Base-by-base conservation (phyloP, 306 rosid genomes). In the Quercus cerris region DNA sequence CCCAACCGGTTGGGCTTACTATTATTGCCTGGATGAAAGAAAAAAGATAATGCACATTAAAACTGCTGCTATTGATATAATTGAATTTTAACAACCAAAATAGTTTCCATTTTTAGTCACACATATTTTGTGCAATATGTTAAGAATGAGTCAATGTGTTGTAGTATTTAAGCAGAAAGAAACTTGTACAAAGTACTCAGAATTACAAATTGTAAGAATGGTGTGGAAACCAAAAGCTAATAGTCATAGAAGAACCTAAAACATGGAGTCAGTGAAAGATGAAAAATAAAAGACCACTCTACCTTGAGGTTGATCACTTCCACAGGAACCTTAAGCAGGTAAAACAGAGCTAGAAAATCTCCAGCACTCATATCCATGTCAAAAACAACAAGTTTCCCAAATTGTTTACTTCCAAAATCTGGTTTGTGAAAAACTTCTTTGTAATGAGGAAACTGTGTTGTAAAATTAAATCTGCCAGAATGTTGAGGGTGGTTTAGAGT, bases 351-450 rank as follows among this genome's bases (percentile, higher is more conserved):
- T 4, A 91, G 87, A 83, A 95, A 93, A 76, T 95, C 99, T 80
- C 99, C 98, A 17, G 91, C 91, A 74, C 98, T 93, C 98, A 95
- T 95, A 81, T 95, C 99, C 97, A 91, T 93, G 87, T 95, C 99
- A 79, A 95, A 91, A 22, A 95, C 90, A 76, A 93, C 84, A 54
- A 93, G 87, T 86, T 89, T 95, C 23, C 99, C 99, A 66, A 85
- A 76, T 74, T 31, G 76, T 70, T 46, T 87, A 20, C 77, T 73
- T 56, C 75, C 78, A 71, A 91, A 90, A 76, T 84, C 64, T 84
- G 97, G 99, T 77, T 59, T 90, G 84, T 88, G 88, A 38, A 80
- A 67, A 68, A 88, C 88, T 87, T 91, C 86, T 74, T 58, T 84
- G 87, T 90, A 95, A 79, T 83, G 77, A 20, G 98, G 98, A 86